phyloP scores from a whole-genome alignment of 306 rosid genomes.

The Gillenia trifoliata region DNA sequence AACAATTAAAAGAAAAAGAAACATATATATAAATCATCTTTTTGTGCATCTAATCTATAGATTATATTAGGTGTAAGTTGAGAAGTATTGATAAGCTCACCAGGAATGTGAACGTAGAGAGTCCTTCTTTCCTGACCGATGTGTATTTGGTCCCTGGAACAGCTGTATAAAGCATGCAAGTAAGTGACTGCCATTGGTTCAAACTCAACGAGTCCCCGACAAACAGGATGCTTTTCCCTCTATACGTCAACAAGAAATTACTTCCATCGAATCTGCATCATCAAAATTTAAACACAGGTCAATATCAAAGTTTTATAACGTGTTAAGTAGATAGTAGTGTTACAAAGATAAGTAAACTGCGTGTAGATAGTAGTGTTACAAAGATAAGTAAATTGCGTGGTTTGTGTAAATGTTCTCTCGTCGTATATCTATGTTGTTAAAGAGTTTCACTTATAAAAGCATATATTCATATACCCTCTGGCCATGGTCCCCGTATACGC shows the following conservation, averaged over 20 bases:
- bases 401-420: background rate
- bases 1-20: too few relatives aligned
- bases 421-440: background rate
- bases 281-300: background rate
- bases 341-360: background rate
- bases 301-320: background rate
- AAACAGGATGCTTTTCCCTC: conserved; percentile 34
- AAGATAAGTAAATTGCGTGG: background rate
- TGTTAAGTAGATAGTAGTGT: background rate
- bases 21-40: too few relatives aligned
- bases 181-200: conserved; percentile 46
- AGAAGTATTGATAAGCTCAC: conserved; percentile 9
- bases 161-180: conserved; percentile 38
- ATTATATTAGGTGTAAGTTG: too few relatives aligned
- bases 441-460: background rate
- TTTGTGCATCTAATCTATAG: too few relatives aligned
- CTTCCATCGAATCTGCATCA: conserved; percentile 31
- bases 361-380: background rate
- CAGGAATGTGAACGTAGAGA: conserved; percentile 30
- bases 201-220: conserved; percentile 47
- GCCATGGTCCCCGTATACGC: background rate
- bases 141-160: conserved; percentile 20
- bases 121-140: conserved; percentile 20
- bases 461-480: background rate
- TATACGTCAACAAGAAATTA: conserved; percentile 21